Percentiles rank a stretch among this genome's conserved stretches.
Conservation (phyloP, 257 asterid species). For the Petrea volubilis region DNA sequence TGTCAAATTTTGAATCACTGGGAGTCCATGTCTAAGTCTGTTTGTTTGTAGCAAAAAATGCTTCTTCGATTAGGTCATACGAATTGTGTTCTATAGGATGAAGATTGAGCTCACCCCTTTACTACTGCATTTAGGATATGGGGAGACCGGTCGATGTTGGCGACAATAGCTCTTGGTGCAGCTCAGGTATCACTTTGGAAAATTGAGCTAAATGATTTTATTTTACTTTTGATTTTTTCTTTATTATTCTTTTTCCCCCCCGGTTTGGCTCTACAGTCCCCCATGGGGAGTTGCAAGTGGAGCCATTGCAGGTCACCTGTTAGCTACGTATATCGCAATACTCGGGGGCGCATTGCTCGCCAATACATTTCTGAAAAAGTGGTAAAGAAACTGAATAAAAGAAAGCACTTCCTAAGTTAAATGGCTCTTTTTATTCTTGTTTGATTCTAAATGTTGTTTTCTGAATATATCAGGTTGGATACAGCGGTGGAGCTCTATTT, state of each 20-base stretch:
- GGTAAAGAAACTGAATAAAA: conserved; percentile 40
- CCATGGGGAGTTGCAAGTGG: conserved; percentile 99
- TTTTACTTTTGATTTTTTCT: too few relatives aligned
- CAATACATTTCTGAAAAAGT: conserved; percentile 87
- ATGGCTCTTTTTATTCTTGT: not conserved
- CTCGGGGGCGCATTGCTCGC: conserved; percentile 97
- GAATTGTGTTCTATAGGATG: not conserved
- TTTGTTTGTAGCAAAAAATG: too few relatives aligned
- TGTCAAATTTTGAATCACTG: too few relatives aligned
- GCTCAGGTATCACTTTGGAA: conserved; percentile 65
- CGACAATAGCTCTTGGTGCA: conserved; percentile 97
- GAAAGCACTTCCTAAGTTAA: not conserved
- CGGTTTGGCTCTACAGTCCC: conserved; percentile 51
- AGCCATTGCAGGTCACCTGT: conserved; percentile 83
- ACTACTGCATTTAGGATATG: conserved; percentile 58
- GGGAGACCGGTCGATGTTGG: conserved; percentile 99
- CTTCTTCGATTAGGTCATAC: too few relatives aligned
- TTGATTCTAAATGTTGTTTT: conserved; percentile 16
- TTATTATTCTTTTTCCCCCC: too few relatives aligned
- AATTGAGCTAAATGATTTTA: not conserved
- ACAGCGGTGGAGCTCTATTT: conserved; percentile 82
- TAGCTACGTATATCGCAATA: conserved; percentile 83
- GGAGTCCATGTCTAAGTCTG: too few relatives aligned
- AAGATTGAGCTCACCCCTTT: conserved; percentile 1
- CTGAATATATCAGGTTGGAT: conserved; percentile 68